Evolutionary conservation across 2,329 filamentous ascomycete species (phyloP), one percentile per base, ranked within the genome.

Genomic region (Aspergillus carbonarius): DNA sequence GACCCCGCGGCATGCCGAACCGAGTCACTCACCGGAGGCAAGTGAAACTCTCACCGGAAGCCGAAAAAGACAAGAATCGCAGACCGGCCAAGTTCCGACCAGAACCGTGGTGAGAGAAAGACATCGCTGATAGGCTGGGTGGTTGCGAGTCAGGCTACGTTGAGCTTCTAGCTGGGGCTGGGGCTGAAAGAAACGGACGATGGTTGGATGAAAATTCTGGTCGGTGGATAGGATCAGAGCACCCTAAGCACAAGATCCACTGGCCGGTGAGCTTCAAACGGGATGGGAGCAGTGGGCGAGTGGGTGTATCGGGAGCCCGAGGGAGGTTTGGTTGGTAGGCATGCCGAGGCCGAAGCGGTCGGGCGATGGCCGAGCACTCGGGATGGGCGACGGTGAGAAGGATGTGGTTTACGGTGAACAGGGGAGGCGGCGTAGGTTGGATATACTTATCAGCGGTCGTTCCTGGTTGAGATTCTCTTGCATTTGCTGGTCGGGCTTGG

Each of bases 221-320:
- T 18, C 32, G 35, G 40, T 58, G 55, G 55, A 20, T 25, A 48
- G 15, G n/a, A 30, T 30, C 44, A 48, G 15, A n/a, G 23, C 25
- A 30, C 23, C 17, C 44, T 48, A 48, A 56, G 15, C 23, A 34
- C n/a, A 39, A 35, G 49, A 42, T 59, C 57, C 57, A 59, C 56
- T 34, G 34, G 35, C 25, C 57, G 57, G 57, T 59, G 57, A 59
- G 57, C 57, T 52, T 12, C 39, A 59, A 59, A 52, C 53, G 57
- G 57, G 57, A 56, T 30, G 53, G 57, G 42, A 30, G n/a, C 17
- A 35, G 23, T 23, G 47, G 35, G 20, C 40, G n/a, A 27, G n/a
- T 35, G 8, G 34, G 20, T 44, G 25, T 37, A 23, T 50, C 37
- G 56, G 52, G 37, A 54, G 37, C 27, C 51, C 51, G 51, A 54